Conservation (phyloP, 176 grass and related monocot genomes). For the Avena eriantha region DNA sequence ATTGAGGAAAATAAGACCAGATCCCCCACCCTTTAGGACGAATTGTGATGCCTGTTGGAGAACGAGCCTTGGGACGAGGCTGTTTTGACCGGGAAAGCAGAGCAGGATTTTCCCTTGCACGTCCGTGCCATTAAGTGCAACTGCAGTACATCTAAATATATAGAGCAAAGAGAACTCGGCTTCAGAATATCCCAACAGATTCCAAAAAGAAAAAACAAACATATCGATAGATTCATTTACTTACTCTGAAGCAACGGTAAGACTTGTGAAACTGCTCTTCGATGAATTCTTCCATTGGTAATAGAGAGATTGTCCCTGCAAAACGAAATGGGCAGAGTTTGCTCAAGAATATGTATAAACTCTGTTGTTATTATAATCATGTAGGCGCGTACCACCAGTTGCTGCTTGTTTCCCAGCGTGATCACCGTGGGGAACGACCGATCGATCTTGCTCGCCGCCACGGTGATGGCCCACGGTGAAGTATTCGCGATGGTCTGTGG, state of each 20-base stretch:
- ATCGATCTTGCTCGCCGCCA: slow-evolving; percentile 37
- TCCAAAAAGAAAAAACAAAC: not conserved
- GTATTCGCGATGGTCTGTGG: not conserved
- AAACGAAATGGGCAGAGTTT: not conserved
- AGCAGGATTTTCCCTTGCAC: not conserved
- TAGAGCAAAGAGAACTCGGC: not conserved
- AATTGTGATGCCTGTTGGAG: no score
- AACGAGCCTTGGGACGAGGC: no score
- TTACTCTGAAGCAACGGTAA: not conserved
- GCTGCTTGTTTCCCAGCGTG: slow-evolving; percentile 39
- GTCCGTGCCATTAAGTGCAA: not conserved
- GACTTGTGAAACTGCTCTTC: not conserved
- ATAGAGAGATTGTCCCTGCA: not conserved
- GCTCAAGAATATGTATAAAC: not conserved
- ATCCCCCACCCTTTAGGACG: not conserved
- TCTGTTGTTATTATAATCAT: accelerated
- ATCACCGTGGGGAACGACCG: slow-evolving; percentile 37
- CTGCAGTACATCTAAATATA: not conserved
- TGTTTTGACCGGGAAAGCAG: no score
- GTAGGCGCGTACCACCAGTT: slow-evolving; percentile 22
- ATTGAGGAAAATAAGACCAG: slow-evolving; percentile 37
- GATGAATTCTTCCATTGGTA: not conserved
- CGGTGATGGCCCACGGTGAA: slow-evolving; percentile 48
- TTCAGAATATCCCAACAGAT: not conserved
- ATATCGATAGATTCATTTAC: not conserved